Percentiles rank a stretch among this genome's conserved stretches.
Conservation (phyloP, 2,329 filamentous ascomycete genomes). For the Sclerotinia sclerotiorum region DNA sequence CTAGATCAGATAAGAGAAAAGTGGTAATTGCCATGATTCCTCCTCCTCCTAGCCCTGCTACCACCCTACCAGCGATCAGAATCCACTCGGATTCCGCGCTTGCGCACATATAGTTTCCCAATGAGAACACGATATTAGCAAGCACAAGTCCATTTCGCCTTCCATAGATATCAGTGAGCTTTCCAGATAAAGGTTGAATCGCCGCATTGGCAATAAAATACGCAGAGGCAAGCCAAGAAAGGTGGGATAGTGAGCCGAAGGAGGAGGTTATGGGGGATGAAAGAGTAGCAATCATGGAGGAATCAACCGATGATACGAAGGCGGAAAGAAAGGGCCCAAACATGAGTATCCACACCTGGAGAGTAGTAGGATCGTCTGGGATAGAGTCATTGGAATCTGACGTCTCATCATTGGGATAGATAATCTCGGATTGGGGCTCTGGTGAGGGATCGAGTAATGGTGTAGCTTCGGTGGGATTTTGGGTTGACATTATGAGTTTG, state of each 20-base stretch:
- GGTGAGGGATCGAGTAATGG: neutral
- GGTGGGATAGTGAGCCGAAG: constrained; percentile 48
- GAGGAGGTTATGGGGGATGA: constrained; percentile 21
- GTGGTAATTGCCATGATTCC: constrained; percentile 58
- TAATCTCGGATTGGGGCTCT: neutral
- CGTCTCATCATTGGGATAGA: constrained; percentile 8
- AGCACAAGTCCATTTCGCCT: constrained; percentile 65
- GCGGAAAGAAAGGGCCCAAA: constrained; percentile 16
- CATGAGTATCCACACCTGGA: constrained; percentile 7
- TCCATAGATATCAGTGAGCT: constrained; percentile 69
- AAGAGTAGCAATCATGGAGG: constrained; percentile 22
- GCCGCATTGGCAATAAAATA: constrained; percentile 74
- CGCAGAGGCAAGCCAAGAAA: constrained; percentile 56
- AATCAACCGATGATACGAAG: constrained; percentile 19
- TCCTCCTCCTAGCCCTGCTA: constrained; percentile 61
- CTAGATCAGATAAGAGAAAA: constrained; percentile 19
- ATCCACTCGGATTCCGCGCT: constrained; percentile 62
- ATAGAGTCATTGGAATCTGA: neutral
- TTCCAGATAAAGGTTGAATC: constrained; percentile 74
- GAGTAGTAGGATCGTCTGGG: neutral
- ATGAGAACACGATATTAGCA: constrained; percentile 62
- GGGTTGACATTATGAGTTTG: constrained; percentile 1
- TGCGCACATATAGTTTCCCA: constrained; percentile 64
- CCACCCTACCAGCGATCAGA: constrained; percentile 60
- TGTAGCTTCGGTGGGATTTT: constrained; percentile 5